These are phyloP conservation scores for Phlebopus sp. DNA, from an alignment of 1,284 basidiomycete genomes.

Conservation along the genomic window DNA sequence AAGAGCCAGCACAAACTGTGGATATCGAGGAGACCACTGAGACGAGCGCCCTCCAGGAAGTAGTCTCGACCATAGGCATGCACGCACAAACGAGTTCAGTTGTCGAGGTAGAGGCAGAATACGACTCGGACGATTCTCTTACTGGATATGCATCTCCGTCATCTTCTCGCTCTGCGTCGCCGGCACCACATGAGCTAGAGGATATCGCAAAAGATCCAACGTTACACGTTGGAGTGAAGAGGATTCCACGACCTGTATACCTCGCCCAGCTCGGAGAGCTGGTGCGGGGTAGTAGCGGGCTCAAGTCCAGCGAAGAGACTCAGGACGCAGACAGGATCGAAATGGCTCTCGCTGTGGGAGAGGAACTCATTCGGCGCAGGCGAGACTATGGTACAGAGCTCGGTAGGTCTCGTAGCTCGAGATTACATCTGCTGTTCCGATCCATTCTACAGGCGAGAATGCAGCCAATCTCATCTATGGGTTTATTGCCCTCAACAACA, in stretches of 20 bases:
- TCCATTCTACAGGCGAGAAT: slow-evolving; percentile 67
- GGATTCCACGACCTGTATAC: slow-evolving; percentile 75
- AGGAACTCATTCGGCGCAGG: slow-evolving; percentile 81
- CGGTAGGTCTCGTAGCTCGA: slow-evolving; percentile 45
- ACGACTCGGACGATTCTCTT: slow-evolving; percentile 82
- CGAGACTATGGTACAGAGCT: slow-evolving; percentile 81
- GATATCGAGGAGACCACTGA: not conserved
- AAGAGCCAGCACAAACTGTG: slow-evolving; percentile 1
- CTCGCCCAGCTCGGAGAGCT: slow-evolving; percentile 76
- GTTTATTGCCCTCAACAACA: slow-evolving; percentile 77
- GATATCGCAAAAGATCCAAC: slow-evolving; percentile 87
- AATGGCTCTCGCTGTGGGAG: slow-evolving; percentile 74
- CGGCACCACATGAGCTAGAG: slow-evolving; percentile 73
- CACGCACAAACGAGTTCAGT: not conserved
- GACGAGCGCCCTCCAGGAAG: slow-evolving; percentile 3
- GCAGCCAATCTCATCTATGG: slow-evolving; percentile 78
- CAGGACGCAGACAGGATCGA: slow-evolving; percentile 76
- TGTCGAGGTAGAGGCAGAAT: slow-evolving; percentile 33
- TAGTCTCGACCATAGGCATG: not conserved
- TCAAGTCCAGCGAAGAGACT: slow-evolving; percentile 52
- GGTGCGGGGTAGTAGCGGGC: slow-evolving; percentile 49
- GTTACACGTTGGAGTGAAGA: slow-evolving; percentile 62
- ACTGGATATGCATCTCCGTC: slow-evolving; percentile 68
- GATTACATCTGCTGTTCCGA: slow-evolving; percentile 2
- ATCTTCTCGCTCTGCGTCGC: slow-evolving; percentile 76